Evolutionary conservation across 163 green algal genomes (phyloP).

Genomic region (Coccomyxa subellipsoidea): DNA sequence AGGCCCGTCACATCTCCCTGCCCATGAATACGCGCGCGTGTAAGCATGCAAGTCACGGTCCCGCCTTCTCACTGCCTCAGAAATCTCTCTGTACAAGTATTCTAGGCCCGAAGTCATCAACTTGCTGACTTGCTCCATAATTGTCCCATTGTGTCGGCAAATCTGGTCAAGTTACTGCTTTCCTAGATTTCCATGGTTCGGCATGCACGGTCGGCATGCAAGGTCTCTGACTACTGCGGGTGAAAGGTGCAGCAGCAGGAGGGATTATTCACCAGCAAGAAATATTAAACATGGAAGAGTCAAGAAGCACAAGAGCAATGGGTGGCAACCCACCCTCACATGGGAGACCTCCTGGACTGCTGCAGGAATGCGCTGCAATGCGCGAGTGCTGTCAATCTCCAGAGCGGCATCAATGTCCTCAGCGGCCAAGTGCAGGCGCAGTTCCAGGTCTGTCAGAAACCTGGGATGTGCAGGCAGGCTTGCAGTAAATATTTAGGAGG

Average conservation of each 20-base stretch:
- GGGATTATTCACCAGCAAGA: not conserved
- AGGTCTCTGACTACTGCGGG: too few species aligned
- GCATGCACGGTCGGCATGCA: too few species aligned
- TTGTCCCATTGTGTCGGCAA: too few species aligned
- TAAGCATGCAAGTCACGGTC: too few species aligned
- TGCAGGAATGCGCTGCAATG: slow-evolving; percentile 74
- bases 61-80: too few species aligned
- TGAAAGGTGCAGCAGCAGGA: not conserved
- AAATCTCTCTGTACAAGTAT: too few species aligned
- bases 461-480: slow-evolving; percentile 16
- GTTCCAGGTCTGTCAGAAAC: slow-evolving; percentile 83
- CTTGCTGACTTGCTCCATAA: too few species aligned
- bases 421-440: slow-evolving; percentile 77
- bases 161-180: too few species aligned
- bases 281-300: not conserved
- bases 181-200: too few species aligned
- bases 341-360: slow-evolving; percentile 77
- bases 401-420: slow-evolving; percentile 80
- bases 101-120: too few species aligned
- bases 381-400: slow-evolving; percentile 59
- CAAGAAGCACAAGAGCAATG: not conserved
- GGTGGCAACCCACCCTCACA: slow-evolving; percentile 36
- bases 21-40: too few species aligned
- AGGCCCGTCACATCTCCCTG: slow-evolving; percentile 41
- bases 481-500: not conserved